Evolutionary conservation across 345 rosid genomes (phyloP).

Genomic region (Bruguiera sexangula): DNA sequence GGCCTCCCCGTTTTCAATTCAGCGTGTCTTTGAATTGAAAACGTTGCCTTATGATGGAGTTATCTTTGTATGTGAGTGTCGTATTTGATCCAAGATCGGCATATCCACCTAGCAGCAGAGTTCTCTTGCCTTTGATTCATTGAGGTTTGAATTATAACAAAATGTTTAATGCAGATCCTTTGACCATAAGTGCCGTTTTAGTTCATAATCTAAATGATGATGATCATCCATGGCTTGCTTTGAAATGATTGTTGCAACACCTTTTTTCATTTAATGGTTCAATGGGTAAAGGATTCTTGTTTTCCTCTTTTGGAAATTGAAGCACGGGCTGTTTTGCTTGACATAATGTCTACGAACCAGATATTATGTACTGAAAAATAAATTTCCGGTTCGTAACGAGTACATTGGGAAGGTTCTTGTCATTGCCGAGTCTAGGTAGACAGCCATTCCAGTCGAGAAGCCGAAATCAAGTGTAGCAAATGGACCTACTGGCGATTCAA

Average conservation of each 20-base stretch:
- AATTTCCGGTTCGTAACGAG: conserved; percentile 65
- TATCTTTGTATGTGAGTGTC: neutral
- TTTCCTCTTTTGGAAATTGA: neutral
- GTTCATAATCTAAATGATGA: too few species aligned
- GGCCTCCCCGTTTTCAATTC: conserved; percentile 61
- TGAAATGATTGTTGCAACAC: neutral
- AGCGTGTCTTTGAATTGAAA: neutral
- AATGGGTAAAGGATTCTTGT: neutral
- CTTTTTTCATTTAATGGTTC: neutral
- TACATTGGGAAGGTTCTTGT: conserved; percentile 59
- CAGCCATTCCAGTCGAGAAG: conserved; percentile 70
- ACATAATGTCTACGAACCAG: neutral
- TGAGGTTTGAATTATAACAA: neutral
- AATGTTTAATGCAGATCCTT: too few species aligned
- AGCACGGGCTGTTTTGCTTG: neutral
- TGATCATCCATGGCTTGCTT: neutral
- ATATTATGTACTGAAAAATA: neutral
- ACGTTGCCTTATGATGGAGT: neutral
- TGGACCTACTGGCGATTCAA: conserved; percentile 50
- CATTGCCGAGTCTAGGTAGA: conserved; percentile 80
- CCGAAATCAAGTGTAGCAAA: conserved; percentile 50
- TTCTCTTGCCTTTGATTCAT: neutral
- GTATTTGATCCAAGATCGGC: neutral
- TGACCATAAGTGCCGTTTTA: too few species aligned
- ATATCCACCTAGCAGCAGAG: neutral